These are phyloP conservation scores for Malassezia caprae DNA, from an alignment of 1,284 basidiomycete genomes.

Conservation along the genomic window DNA sequence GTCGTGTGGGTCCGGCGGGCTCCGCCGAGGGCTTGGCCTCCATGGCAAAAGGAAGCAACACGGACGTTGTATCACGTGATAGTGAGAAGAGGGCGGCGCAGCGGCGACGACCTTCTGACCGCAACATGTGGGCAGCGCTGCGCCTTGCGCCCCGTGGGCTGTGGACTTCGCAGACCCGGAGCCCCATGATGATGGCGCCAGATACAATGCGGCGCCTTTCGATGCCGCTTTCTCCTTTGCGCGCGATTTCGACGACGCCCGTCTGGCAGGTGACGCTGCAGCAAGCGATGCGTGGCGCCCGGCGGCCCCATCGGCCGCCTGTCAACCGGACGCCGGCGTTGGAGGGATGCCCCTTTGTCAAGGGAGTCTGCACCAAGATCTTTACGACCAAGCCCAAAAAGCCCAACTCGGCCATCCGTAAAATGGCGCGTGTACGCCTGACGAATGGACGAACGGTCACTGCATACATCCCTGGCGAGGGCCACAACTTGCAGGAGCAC, in stretches of 20 bases:
- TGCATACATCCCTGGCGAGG: slow-evolving; percentile 94
- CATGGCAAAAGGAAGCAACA: background rate
- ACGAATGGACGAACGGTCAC: slow-evolving; percentile 78
- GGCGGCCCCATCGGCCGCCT: slow-evolving; percentile 46
- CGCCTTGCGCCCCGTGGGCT: background rate
- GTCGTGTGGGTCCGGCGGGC: background rate
- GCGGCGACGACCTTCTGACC: background rate
- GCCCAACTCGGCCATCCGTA: slow-evolving; percentile 95
- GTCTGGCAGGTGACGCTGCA: slow-evolving; percentile 34
- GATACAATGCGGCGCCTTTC: background rate
- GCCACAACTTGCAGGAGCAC: slow-evolving; percentile 96
- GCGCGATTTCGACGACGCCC: slow-evolving; percentile 32
- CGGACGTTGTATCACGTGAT: background rate
- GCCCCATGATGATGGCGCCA: background rate
- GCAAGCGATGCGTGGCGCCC: slow-evolving; percentile 44
- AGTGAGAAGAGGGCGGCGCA: background rate
- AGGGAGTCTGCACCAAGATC: slow-evolving; percentile 45
- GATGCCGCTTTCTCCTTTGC: background rate
- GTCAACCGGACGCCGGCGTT: slow-evolving; percentile 45
- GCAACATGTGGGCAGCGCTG: slow-evolving; percentile 1
- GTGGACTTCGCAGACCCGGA: slow-evolving; percentile 10
- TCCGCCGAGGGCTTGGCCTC: background rate
- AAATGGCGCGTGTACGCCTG: slow-evolving; percentile 87
- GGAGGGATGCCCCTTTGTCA: slow-evolving; percentile 43
- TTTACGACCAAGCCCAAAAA: slow-evolving; percentile 72